phyloP scores from a whole-genome alignment of 305 asterid genomes.

The Euphrasia arctica region DNA sequence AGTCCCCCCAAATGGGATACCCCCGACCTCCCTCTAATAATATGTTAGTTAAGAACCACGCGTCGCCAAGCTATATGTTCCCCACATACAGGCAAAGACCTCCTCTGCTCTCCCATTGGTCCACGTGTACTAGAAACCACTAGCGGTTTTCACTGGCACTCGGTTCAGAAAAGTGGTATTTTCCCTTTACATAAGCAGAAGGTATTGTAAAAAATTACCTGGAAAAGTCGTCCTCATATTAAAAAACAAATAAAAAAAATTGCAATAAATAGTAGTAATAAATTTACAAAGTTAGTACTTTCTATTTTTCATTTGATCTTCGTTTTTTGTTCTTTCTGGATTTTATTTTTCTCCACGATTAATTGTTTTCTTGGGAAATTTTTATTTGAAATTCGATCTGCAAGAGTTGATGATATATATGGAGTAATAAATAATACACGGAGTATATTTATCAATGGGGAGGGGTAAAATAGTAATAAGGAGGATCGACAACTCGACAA shows the following conservation, averaged over 20 bases:
- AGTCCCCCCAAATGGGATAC: constrained; percentile 25
- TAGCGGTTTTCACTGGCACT: constrained; percentile 11
- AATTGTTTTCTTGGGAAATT: no score
- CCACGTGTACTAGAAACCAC: constrained; percentile 27
- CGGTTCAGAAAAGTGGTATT: constrained; percentile 1
- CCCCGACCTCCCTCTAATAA: background rate
- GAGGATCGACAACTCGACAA: constrained; percentile 43
- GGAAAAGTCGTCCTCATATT: background rate
- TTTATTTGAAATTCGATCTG: background rate
- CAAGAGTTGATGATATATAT: background rate
- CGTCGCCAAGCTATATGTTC: constrained; percentile 27
- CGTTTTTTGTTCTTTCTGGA: background rate
- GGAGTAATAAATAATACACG: background rate
- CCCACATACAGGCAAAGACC: background rate
- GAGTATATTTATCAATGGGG: constrained; percentile 25
- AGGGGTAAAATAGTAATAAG: constrained; percentile 41
- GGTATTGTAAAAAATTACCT: background rate
- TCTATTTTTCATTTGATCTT: background rate
- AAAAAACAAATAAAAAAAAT: no score
- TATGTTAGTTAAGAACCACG: constrained; percentile 21
- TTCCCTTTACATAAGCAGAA: constrained; percentile 26
- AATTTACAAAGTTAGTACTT: constrained; percentile 16
- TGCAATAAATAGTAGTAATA: no score
- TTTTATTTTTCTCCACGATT: background rate
- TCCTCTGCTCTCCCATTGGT: constrained; percentile 11